Base-by-base conservation (phyloP, 176 grass and related monocot genomes). In the Luzula sylvatica region DNA sequence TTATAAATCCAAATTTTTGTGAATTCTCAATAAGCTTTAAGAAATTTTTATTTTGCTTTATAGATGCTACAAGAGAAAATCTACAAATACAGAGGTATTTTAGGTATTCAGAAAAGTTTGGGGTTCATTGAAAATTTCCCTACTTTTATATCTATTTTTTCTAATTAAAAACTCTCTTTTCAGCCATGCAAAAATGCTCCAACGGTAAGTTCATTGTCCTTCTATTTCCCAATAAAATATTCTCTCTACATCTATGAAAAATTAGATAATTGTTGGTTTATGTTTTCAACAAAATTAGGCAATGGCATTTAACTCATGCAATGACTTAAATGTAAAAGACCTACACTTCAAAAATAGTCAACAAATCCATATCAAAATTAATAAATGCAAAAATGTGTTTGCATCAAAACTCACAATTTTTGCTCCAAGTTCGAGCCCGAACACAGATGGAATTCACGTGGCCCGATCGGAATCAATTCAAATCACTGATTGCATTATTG, bases 101-200 rank as follows among this genome's bases (percentile, higher is more conserved):
- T n/a, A n/a, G n/a, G n/a, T n/a, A n/a, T n/a, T n/a, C n/a, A n/a
- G n/a, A n/a, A n/a, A n/a, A n/a, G n/a, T n/a, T n/a, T n/a, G n/a
- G n/a, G n/a, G n/a, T n/a, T n/a, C n/a, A n/a, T n/a, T n/a, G n/a
- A n/a, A n/a, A n/a, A n/a, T n/a, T n/a, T n/a, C n/a, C n/a, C n/a
- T n/a, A n/a, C n/a, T n/a, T n/a, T n/a, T n/a, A n/a, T n/a, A n/a
- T n/a, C n/a, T n/a, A n/a, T n/a, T n/a, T n/a, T n/a, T n/a, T n/a
- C n/a, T n/a, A n/a, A n/a, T n/a, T n/a, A n/a, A n/a, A n/a, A 26
- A 7, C 17, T 0, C 7, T 11, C 9, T 66, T 38, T 25, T 20
- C 72, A 77, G 79, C 64, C 83, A 0, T 87, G 83, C 73, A 78
- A 49, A 14, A 43, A 23, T 16, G 78, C 73, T 12, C 83, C 83